phyloP scores from a whole-genome alignment of 2,329 filamentous ascomycete species.

The Sclerotinia spermophila region DNA sequence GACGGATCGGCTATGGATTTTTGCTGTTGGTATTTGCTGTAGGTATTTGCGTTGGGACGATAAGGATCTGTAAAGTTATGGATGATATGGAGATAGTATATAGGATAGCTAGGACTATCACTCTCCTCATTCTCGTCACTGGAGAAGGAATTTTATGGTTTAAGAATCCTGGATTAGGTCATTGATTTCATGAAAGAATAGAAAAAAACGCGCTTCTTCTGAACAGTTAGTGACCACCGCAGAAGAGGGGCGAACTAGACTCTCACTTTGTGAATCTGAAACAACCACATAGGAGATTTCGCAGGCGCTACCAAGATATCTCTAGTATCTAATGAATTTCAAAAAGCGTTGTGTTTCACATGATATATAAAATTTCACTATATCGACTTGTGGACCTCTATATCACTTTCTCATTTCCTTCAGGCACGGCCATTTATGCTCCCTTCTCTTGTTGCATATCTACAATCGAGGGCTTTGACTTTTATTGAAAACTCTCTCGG shows the following conservation, averaged over 20 bases:
- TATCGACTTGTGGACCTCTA: background rate
- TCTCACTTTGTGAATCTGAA: background rate
- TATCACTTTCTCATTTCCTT: background rate
- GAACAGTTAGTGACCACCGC: background rate
- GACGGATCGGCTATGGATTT: background rate
- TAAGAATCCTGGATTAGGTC: background rate
- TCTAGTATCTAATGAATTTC: background rate
- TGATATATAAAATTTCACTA: background rate
- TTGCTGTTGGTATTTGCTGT: background rate
- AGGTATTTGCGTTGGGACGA: background rate
- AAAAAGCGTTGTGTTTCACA: background rate
- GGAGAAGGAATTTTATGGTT: background rate
- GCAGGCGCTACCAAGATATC: background rate
- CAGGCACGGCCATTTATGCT: background rate
- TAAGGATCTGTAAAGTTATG: constrained; percentile 13
- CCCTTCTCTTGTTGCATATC: background rate
- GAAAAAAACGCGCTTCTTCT: background rate
- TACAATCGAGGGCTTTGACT: no score
- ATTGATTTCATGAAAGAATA: background rate
- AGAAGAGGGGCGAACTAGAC: background rate
- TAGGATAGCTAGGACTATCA: constrained; percentile 15
- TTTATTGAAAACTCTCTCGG: background rate
- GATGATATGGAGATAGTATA: constrained; percentile 2
- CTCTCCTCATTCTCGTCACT: background rate
- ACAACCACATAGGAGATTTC: background rate